These are phyloP conservation scores for Xylogone sp. DNA, from an alignment of 2,329 filamentous ascomycete species.

Conservation along the genomic window DNA sequence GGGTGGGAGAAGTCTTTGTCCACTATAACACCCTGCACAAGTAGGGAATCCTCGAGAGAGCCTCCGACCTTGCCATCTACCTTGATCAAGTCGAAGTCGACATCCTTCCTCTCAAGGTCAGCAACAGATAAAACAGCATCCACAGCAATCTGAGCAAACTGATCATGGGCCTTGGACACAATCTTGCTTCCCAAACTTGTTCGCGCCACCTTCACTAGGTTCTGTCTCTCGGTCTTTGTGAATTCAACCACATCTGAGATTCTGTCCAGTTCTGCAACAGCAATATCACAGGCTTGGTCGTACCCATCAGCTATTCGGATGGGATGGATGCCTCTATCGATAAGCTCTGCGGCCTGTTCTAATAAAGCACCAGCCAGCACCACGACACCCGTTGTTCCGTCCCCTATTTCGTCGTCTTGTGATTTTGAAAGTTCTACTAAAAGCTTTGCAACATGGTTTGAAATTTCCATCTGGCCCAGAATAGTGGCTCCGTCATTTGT, in stretches of 20 bases:
- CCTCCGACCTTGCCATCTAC: slow-evolving; percentile 98
- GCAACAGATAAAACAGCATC: slow-evolving; percentile 96
- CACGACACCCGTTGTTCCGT: slow-evolving; percentile 96
- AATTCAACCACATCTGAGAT: slow-evolving; percentile 93
- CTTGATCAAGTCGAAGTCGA: slow-evolving; percentile 99
- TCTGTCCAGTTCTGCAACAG: slow-evolving; percentile 84
- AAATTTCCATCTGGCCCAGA: slow-evolving; percentile 96
- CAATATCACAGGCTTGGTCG: slow-evolving; percentile 95
- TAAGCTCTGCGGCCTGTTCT: slow-evolving; percentile 94
- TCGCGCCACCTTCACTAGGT: slow-evolving; percentile 90
- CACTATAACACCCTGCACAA: slow-evolving; percentile 97
- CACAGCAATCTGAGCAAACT: slow-evolving; percentile 95
- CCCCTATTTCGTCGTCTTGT: slow-evolving; percentile 97
- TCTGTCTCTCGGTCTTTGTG: slow-evolving; percentile 71
- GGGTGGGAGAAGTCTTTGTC: slow-evolving; percentile 99
- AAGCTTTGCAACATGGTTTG: slow-evolving; percentile 96
- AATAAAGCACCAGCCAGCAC: slow-evolving; percentile 91
- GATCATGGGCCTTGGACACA: slow-evolving; percentile 96
- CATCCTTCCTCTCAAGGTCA: slow-evolving; percentile 92
- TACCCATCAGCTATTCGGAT: slow-evolving; percentile 98
- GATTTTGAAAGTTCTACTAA: slow-evolving; percentile 97
- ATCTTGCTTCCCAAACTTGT: slow-evolving; percentile 98
- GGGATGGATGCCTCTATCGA: slow-evolving; percentile 99
- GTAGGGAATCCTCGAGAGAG: slow-evolving; percentile 83
- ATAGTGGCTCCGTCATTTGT: slow-evolving; percentile 99